Base-by-base conservation (phyloP, 2,329 filamentous ascomycete genomes). In the Fusarium torreyae region DNA sequence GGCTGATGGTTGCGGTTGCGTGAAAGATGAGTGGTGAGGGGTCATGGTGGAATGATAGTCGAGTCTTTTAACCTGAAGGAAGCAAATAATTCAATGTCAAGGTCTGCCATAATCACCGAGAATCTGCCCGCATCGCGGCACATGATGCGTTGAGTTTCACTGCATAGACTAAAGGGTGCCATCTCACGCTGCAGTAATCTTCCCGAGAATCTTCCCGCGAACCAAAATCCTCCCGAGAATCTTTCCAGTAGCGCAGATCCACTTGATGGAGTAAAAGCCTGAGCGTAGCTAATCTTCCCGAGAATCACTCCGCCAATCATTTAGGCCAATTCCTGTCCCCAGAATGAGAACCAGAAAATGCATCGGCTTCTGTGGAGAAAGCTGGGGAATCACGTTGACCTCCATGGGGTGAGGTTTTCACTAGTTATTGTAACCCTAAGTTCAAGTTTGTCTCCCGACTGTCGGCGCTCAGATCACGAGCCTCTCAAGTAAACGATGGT, bases 371-470 rank as follows among this genome's bases (percentile, higher is more conserved):
- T 59, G 53, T 63, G 62, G 62, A 63, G 53, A 44, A 52, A 51
- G 13, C 60, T 28, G 62, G 60, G 62, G 52, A 62, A 48, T 11
- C 34, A 36, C 59, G 50, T 39, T 65, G 52, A 65, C 31, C 62
- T 65, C 62, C 62, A 52, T 65, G 52, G 62, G 62, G 59, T 64
- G 59, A 65, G 28, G 10, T 13, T 26, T 8, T 40, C 28, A 13
- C 22, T 10, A 28, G 15, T 17, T 55, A 28, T 17, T 38, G 34
- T 38, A 49, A 36, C 49, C 31, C 17, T 26, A 42, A 8, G 22
- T 18, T 52, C 18, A 34, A 42, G 3, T 10, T 53, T 57, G 39
- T 43, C n/a, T 28, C 38, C 22, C 39, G 38, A 57, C 28, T 43
- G 34, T 28, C 36, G 20, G 42, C 28, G 28, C 28, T 31, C 28